These are phyloP conservation scores for Viola pubescens DNA, from an alignment of 441 rosid genomes.

Conservation along the genomic window DNA sequence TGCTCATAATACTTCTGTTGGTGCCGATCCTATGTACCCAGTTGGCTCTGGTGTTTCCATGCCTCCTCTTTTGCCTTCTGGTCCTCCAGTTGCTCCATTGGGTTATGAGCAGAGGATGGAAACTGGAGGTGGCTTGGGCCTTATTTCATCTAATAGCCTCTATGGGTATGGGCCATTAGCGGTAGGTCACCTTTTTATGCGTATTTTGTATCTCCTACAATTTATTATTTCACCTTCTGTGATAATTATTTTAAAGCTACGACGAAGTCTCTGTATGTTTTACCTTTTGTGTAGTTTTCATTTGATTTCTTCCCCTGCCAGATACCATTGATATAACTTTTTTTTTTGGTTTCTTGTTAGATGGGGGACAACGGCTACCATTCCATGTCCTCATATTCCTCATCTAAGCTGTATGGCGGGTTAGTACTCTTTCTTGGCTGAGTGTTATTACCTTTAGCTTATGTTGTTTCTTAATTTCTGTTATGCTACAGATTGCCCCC, in stretches of 20 bases:
- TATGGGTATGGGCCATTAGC: conserved; percentile 70
- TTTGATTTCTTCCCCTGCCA: conserved; percentile 1
- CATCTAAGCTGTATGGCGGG: conserved; percentile 76
- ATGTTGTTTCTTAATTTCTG: conserved; percentile 7
- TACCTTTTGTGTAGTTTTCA: background rate
- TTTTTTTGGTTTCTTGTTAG: conserved; percentile 25
- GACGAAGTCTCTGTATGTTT: background rate
- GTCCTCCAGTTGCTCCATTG: conserved; percentile 56
- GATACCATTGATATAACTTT: conserved; percentile 4
- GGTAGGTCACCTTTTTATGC: conserved; percentile 31
- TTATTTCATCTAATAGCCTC: conserved; percentile 58
- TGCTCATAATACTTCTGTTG: conserved; percentile 39
- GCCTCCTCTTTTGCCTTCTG: conserved; percentile 61
- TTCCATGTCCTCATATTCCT: conserved; percentile 58
- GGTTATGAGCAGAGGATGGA: conserved; percentile 77
- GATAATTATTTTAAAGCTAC: conserved; percentile 2
- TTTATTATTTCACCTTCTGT: conserved; percentile 1
- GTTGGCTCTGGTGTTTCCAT: conserved; percentile 42
- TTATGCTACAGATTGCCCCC: conserved; percentile 42
- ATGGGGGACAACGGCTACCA: conserved; percentile 61
- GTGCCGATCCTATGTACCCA: conserved; percentile 51
- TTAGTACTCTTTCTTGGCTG: conserved; percentile 30
- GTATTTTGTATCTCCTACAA: too few relatives aligned
- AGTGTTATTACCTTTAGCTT: conserved; percentile 1
- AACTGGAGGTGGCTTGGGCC: conserved; percentile 46